Base-by-base conservation (phyloP, 495 filamentous ascomycete genomes). In the Haplographium delicatum region DNA sequence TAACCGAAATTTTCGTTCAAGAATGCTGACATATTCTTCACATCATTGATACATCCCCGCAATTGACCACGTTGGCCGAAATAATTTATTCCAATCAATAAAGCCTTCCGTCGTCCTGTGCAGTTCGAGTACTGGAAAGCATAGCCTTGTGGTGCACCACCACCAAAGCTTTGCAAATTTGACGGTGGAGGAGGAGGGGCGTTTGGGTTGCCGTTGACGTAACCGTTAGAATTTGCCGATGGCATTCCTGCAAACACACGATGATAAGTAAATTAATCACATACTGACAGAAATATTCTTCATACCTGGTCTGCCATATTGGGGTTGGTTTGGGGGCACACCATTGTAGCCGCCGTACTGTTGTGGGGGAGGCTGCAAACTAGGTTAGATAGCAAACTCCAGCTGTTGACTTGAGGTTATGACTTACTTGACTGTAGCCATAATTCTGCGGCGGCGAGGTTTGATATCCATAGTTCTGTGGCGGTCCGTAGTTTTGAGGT, bases 61-160 rank as follows among this genome's bases (percentile, higher is more conserved):
- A 98, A 72, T 72, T 97, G 88, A 47, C 91, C 91, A 46, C 85
- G 81, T 65, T 97, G 93, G 37, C 84, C 81, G 58, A 96, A 96
- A 68, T 98, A 98, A 70, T 98, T 98, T 73, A 97, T 96, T 31
- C 93, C 93, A 52, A 98, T 95, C 53, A 98, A 68, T 26, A 98
- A 72, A 19, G 93, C 93, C 77, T 96, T 98, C 61, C 89, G 73
- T 59, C 84, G 81, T 18, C 93, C 93, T 3, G 87, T 91, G 62
- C 93, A 98, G 47, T 85, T 82, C 45, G 91, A 96, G 67, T 96
- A 96, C 64, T 89, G 85, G 68, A 91, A 96, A 43, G 72, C 81
- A 64, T 95, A 91, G 45, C 77, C 76, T 51, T 81, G 75, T 23
- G 89, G 85, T 24, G 90, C 89, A 47, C 89, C 90, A 28, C 77